These are phyloP conservation scores for Fibroporia radiculosa DNA, from an alignment of 768 basidiomycete genomes.

Conservation along the genomic window DNA sequence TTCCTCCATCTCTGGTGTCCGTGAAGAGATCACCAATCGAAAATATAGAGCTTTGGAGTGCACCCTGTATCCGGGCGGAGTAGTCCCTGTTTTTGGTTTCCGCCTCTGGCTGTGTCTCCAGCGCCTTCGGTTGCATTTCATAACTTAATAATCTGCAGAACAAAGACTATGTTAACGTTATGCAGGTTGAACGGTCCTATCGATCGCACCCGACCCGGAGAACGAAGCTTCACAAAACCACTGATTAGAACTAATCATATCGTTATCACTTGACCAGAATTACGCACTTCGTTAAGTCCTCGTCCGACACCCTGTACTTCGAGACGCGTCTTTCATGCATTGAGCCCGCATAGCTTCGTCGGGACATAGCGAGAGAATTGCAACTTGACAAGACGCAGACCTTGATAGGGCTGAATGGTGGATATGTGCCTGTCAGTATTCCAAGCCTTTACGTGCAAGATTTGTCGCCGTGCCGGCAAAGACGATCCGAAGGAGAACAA, in stretches of 20 bases:
- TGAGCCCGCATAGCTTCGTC: conserved; percentile 66
- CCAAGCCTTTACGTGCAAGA: too few relatives aligned
- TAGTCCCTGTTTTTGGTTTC: conserved; percentile 56
- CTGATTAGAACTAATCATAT: neutral
- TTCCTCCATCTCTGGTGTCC: conserved; percentile 69
- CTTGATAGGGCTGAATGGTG: too few relatives aligned
- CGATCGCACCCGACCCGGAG: conserved; percentile 80
- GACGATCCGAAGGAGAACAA: too few relatives aligned
- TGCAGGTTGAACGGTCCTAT: too few relatives aligned
- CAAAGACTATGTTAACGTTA: conserved; percentile 10
- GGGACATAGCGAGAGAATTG: conserved; percentile 50
- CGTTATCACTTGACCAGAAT: conserved; percentile 9
- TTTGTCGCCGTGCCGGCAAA: too few relatives aligned
- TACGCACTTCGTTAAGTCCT: conserved; percentile 78
- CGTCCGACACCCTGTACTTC: conserved; percentile 73
- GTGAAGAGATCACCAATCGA: conserved; percentile 75
- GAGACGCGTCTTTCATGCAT: conserved; percentile 67
- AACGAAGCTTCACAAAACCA: conserved; percentile 47
- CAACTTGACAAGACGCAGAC: too few relatives aligned
- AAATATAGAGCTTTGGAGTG: conserved; percentile 47
- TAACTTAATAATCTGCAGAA: conserved; percentile 59
- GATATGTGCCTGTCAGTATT: too few relatives aligned
- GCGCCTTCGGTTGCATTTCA: conserved; percentile 54
- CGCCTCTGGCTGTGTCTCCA: conserved; percentile 22
- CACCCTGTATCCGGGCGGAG: conserved; percentile 55